Evolutionary conservation across 805 yeast genomes (phyloP), one percentile per base, ranked within the genome.

Genomic region (Metschnikowia noctiluminum): DNA sequence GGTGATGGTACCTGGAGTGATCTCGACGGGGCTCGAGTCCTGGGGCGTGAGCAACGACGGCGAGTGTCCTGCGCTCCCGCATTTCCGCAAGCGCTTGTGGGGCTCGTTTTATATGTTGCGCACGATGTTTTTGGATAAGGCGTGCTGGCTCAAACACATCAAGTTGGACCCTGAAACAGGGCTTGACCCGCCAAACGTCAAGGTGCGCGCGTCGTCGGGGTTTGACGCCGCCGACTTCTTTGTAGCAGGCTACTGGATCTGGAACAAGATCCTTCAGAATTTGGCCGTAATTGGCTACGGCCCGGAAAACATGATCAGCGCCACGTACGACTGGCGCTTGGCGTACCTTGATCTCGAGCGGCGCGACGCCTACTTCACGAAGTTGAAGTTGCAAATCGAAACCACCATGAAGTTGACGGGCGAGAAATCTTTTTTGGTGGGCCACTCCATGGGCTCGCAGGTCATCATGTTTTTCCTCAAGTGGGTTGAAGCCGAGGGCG

Each of bases 371-470:
- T 94, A 89, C 68, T 94, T 94, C 62, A 70, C 89, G 11, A 84
- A 82, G 58, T 72, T 94, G 51, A 89, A 90, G 69, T 58, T 70
- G 21, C 84, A 81, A 58, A 83, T 92, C 46, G 99, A 94, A 66
- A 55, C 80, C 21, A 74, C 74, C 50, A 71, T 76, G 52, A 60
- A 64, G 13, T 56, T 72, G 15, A 78, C 77, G 7, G 78, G 78
- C 12, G 84, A 90, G 46, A 92, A 90, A 60, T 71, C 87, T 1
- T 83, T 85, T n/a, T 60, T 94, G 13, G 78, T 84, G 15, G 95
- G 96, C 21, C 99, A 94, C 65, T 92, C 98, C 0, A 94, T 94
- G 99, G 99, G 99, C 2, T 78, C 96, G 0, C 98, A 94, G 68
- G 80, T 94, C 35, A 80, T 85, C 2, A 89, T 80, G 62, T 94